phyloP scores from a whole-genome alignment of 2,329 filamentous ascomycete genomes.

The Diaporthe amygdali region DNA sequence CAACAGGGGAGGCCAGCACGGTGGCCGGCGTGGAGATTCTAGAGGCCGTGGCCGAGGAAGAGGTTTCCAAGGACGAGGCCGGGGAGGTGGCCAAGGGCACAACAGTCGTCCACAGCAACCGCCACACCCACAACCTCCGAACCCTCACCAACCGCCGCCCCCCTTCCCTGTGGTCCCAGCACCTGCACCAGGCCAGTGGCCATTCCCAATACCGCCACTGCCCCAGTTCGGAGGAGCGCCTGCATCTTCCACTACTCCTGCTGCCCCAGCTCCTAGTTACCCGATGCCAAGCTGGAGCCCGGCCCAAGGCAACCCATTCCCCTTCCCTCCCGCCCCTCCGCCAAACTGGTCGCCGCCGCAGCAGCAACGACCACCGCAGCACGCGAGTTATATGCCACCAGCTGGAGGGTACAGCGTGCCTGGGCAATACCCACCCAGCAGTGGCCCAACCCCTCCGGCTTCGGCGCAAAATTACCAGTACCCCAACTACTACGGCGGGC shows the following conservation, averaged over 20 bases:
- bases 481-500: slow-evolving; percentile 25
- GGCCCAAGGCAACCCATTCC: slow-evolving; percentile 21
- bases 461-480: slow-evolving; percentile 23
- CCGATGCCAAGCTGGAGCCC: slow-evolving; percentile 23
- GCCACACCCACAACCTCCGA: slow-evolving; percentile 25
- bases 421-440: slow-evolving; percentile 19
- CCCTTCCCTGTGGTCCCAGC: slow-evolving; percentile 29
- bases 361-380: slow-evolving; percentile 19
- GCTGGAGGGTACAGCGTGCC: slow-evolving; percentile 24
- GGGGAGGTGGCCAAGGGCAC: slow-evolving; percentile 42
- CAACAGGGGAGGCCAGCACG: slow-evolving; percentile 36
- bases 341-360: slow-evolving; percentile 18
- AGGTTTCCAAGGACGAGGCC: slow-evolving; percentile 45
- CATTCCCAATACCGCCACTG: slow-evolving; percentile 23
- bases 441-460: slow-evolving; percentile 13
- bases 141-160: slow-evolving; percentile 31
- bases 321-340: slow-evolving; percentile 23
- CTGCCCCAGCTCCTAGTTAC: slow-evolving; percentile 23
- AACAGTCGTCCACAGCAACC: slow-evolving; percentile 29
- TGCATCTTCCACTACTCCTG: slow-evolving; percentile 15
- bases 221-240: slow-evolving; percentile 24
- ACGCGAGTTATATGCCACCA: slow-evolving; percentile 21
- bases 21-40: slow-evolving; percentile 50
- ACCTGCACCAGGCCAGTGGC: slow-evolving; percentile 29
- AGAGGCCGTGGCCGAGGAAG: slow-evolving; percentile 49